Evolutionary conservation across 2,329 filamentous ascomycete genomes (phyloP), one percentile per base, ranked within the genome.

Genomic region (Neonectria punicea): DNA sequence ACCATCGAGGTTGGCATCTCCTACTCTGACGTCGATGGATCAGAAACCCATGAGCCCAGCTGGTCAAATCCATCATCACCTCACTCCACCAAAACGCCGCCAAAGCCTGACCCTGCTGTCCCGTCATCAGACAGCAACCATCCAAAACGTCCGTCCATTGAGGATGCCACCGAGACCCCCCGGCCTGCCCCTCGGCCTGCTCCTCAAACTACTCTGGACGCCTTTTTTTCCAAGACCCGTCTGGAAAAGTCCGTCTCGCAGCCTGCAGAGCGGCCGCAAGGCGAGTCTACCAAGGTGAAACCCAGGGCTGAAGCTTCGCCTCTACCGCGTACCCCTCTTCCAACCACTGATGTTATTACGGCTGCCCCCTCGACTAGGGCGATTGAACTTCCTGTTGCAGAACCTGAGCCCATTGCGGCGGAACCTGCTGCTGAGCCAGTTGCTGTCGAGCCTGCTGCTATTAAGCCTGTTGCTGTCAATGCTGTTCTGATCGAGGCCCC

Each of bases 1-100:
- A 87, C 85, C 14, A 88, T 88, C 65, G 83, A 88, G 70, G 86
- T 88, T 53, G 84, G 85, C 51, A 82, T 84, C 44, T 77, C 75
- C 34, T 76, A 74, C 46, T 76, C 77, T 30, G 78, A 79, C 54
- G 63, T 73, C 55, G 75, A 76, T 47, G 75, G 77, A 46, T 75
- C 75, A 25, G 78, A 78, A 32, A 57, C 70, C 20, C 70, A 65
- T 46, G 72, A 69, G 11, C 60, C 65, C 50, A 69, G 69, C 53
- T 69, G 66, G 53, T 75, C 75, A 53, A 74, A 75, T 61, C 64
- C 68, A 63, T 78, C 77, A 49, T 77, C 77, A 7, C 68, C 76
- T 39, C 67, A 69, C 32, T 70, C 72, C 20, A 70, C 65, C 36
- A 71, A 73, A 58, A 64, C 71, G 20, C 61, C 61, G 18, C 61